These are phyloP conservation scores for Camelina sativa DNA, from an alignment of 345 rosid genomes.

Conservation along the genomic window DNA sequence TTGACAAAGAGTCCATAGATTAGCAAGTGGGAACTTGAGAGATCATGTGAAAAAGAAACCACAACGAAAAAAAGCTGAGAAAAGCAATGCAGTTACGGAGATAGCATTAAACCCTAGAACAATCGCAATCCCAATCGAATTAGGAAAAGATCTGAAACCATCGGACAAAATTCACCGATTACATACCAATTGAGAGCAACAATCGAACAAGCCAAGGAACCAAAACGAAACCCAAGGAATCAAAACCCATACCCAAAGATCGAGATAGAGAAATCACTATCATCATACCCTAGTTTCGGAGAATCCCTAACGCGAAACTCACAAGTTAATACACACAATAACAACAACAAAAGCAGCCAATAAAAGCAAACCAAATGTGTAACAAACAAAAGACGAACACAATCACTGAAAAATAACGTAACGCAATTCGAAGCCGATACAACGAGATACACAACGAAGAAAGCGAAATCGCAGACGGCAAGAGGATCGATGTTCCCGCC, in stretches of 20 bases:
- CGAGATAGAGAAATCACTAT: slow-evolving; percentile 28
- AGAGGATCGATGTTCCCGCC: slow-evolving; percentile 51
- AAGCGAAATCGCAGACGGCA: slow-evolving; percentile 32
- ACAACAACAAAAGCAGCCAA: not conserved
- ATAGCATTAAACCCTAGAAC: slow-evolving; percentile 40
- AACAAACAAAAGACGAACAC: slow-evolving; percentile 27
- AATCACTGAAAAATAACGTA: slow-evolving; percentile 3
- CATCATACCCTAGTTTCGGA: slow-evolving; percentile 28
- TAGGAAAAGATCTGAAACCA: slow-evolving; percentile 10
- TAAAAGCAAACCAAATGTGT: slow-evolving; percentile 19
- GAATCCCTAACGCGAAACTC: slow-evolving; percentile 36
- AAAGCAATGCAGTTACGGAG: slow-evolving; percentile 37
- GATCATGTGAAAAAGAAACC: not conserved
- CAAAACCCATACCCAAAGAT: slow-evolving; percentile 29
- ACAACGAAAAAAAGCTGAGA: not conserved
- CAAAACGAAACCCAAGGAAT: slow-evolving; percentile 19
- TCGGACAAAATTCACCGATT: not conserved
- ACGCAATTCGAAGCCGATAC: not conserved
- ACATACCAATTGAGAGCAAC: slow-evolving; percentile 19
- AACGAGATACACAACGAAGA: slow-evolving; percentile 1
- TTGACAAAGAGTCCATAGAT: not conserved
- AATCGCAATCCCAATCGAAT: slow-evolving; percentile 24
- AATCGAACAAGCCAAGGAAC: slow-evolving; percentile 28
- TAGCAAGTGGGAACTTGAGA: slow-evolving; percentile 23
- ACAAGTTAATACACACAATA: not conserved